These are phyloP conservation scores for Ustilago sp. DNA, from an alignment of 1,284 basidiomycete genomes.

Conservation along the genomic window DNA sequence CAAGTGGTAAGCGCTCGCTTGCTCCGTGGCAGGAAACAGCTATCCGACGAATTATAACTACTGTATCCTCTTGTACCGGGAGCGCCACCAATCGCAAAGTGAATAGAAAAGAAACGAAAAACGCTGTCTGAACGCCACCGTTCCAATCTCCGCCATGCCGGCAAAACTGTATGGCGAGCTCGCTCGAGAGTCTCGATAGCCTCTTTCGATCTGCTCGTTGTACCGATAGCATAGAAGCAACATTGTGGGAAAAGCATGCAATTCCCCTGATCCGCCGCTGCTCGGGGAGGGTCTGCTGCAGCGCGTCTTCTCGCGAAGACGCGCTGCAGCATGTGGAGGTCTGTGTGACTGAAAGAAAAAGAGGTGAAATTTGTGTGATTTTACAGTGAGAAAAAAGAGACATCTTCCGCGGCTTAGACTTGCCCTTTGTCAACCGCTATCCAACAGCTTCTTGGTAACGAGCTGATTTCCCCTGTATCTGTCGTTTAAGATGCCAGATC, in stretches of 20 bases:
- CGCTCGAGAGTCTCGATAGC: no score
- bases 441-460: not conserved
- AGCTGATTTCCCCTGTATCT: not conserved
- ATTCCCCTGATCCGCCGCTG: not conserved
- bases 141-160: no score
- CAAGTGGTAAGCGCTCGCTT: slow-evolving; percentile 17
- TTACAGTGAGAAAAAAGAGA: not conserved
- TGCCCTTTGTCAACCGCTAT: not conserved
- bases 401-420: slow-evolving; percentile 2
- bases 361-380: not conserved
- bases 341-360: slow-evolving; percentile 16
- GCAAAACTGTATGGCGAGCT: no score
- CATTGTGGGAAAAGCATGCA: not conserved
- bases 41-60: not conserved
- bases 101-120: not conserved
- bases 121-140: no score
- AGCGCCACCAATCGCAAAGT: not conserved
- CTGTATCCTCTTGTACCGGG: not conserved
- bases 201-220: no score
- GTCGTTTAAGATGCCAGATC: no score
- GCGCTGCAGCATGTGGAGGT: slow-evolving; percentile 25
- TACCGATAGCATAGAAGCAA: not conserved
- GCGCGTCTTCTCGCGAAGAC: no score
- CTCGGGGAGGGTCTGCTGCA: not conserved
- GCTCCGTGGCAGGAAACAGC: not conserved